These are phyloP conservation scores for Vachellia pachyceras DNA, from an alignment of 306 rosid species.

Conservation along the genomic window DNA sequence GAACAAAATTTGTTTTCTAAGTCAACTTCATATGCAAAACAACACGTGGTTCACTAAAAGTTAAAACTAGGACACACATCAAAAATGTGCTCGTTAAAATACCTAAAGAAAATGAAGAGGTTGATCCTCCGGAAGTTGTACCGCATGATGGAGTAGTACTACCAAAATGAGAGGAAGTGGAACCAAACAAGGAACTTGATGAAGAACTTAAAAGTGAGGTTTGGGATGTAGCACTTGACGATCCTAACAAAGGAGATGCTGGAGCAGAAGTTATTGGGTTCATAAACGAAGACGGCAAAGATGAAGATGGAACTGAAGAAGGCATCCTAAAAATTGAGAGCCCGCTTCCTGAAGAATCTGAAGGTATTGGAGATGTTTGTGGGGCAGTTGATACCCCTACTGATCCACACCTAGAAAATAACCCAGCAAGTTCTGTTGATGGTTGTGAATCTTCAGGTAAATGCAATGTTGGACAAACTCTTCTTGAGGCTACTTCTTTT, in stretches of 20 bases:
- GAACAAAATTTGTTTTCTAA: conserved; percentile 27
- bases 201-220: conserved; percentile 64
- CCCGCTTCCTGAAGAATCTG: conserved; percentile 78
- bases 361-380: conserved; percentile 57
- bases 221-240: conserved; percentile 67
- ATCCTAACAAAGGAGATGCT: conserved; percentile 56
- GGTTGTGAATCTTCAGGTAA: conserved; percentile 80
- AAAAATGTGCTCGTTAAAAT: conserved; percentile 38
- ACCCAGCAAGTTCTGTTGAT: conserved; percentile 81
- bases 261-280: conserved; percentile 49
- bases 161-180: conserved; percentile 67
- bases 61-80: conserved; percentile 9
- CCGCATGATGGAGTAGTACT: conserved; percentile 57
- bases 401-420: conserved; percentile 67
- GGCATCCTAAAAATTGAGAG: conserved; percentile 73
- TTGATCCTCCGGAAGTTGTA: conserved; percentile 59
- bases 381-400: conserved; percentile 56
- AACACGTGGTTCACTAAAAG: conserved; percentile 9
- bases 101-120: conserved; percentile 83
- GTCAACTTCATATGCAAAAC: conserved; percentile 31
- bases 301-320: conserved; percentile 55
- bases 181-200: conserved; percentile 58
- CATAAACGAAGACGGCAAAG: not conserved
- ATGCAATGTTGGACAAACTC: conserved; percentile 35
- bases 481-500: conserved; percentile 84